Conservation (phyloP, 495 filamentous ascomycete genomes). For the Paragyromitra xinjiangensis region DNA sequence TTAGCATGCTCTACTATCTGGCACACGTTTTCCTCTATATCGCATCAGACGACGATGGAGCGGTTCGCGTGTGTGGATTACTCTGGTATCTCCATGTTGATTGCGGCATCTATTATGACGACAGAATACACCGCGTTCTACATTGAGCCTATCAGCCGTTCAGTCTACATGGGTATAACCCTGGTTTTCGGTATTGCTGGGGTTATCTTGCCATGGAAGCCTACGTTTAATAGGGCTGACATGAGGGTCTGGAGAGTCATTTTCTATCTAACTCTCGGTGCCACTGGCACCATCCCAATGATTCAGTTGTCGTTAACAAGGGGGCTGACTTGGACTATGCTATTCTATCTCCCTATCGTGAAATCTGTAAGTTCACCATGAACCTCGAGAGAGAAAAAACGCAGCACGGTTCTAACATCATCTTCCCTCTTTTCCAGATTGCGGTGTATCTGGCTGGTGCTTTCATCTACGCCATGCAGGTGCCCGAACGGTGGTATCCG, state of each 20-base stretch:
- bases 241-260: slow-evolving; percentile 91
- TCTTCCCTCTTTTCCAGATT: slow-evolving; percentile 60
- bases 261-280: slow-evolving; percentile 87
- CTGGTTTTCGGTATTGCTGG: slow-evolving; percentile 83
- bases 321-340: slow-evolving; percentile 75
- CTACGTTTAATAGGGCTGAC: slow-evolving; percentile 89
- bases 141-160: slow-evolving; percentile 88
- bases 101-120: slow-evolving; percentile 96
- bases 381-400: background rate
- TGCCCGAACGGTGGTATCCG: slow-evolving; percentile 91
- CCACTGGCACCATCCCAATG: slow-evolving; percentile 91
- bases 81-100: slow-evolving; percentile 94
- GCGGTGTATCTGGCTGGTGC: slow-evolving; percentile 86
- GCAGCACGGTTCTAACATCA: slow-evolving; percentile 30
- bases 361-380: slow-evolving; percentile 66
- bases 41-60: slow-evolving; percentile 87
- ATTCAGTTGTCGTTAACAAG: slow-evolving; percentile 81
- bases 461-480: slow-evolving; percentile 86
- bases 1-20: slow-evolving; percentile 93
- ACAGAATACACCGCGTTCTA: slow-evolving; percentile 99
- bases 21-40: slow-evolving; percentile 98
- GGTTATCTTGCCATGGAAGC: slow-evolving; percentile 95
- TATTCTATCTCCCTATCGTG: slow-evolving; percentile 88
- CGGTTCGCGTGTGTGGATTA: slow-evolving; percentile 98
- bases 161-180: slow-evolving; percentile 84